Evolutionary conservation across 1,284 basidiomycete species (phyloP).

Genomic region (Cryptococcus sp.): DNA sequence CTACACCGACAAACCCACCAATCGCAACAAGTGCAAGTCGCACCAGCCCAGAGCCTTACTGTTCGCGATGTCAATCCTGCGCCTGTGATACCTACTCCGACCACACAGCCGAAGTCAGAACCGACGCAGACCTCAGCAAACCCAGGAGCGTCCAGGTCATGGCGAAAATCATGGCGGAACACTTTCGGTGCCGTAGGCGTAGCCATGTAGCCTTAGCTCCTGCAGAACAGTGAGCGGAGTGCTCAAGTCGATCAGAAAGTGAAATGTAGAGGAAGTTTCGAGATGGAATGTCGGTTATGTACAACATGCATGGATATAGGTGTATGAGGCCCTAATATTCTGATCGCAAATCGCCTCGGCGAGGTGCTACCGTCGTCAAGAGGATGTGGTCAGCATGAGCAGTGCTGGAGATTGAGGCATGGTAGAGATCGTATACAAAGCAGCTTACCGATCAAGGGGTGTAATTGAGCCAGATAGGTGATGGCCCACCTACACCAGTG

Average conservation of each 20-base stretch:
- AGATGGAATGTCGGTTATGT: not conserved
- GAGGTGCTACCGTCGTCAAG: conserved; percentile 34
- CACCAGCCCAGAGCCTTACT: no score
- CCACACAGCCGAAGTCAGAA: not conserved
- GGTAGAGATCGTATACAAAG: not conserved
- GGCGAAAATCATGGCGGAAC: conserved; percentile 11
- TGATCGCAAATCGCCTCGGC: conserved; percentile 43
- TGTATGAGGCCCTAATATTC: conserved; percentile 24
- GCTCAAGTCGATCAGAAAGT: no score
- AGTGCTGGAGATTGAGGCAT: not conserved
- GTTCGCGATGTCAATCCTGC: no score
- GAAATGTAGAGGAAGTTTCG: not conserved
- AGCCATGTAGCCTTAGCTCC: not conserved
- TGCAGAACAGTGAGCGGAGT: no score
- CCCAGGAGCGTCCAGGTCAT: not conserved
- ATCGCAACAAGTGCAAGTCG: not conserved
- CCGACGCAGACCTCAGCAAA: not conserved
- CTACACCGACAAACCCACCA: not conserved
- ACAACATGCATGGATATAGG: conserved; percentile 14
- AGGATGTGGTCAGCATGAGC: conserved; percentile 5
- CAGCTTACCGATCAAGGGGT: conserved; percentile 76
- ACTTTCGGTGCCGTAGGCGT: conserved; percentile 6
- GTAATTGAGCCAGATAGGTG: conserved; percentile 86
- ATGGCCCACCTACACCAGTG: conserved; percentile 67
- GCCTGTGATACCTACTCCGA: no score